Base-by-base conservation (phyloP, 169 alveolate genomes). In the Cryptosporidium ubiquitum region DNA sequence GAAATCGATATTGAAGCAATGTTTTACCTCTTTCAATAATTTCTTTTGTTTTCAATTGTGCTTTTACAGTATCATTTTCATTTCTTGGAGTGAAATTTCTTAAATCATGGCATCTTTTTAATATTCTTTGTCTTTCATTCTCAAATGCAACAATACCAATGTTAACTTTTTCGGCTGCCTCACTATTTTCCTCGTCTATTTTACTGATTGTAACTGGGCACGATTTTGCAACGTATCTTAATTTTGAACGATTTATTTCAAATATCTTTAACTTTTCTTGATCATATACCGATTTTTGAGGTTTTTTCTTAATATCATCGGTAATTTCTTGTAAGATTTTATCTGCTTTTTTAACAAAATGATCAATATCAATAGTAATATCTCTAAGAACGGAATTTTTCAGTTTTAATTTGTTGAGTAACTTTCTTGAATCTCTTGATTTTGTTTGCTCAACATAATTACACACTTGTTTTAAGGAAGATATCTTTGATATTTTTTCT, bases 71-170 rank as follows among this genome's bases (percentile, higher is more conserved):
- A 42, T 79, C 89, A 12, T 26, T 42, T 47, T 79, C 89, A 61
- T 79, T 79, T 44, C 69, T 79, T 40, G 89, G 89, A 10, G 39
- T 52, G 26, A 79, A 79, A 61, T 79, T 79, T 39, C 33, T 79
- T 52, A 79, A 47, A 29, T 61, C 89, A 37, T 58, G 26, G 42
- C 89, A 79, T 40, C 89, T 79, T 58, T 79, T 79, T 39, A 79
- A 52, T 23, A 79, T 79, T 42, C 75, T 79, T 26, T 79, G 89
- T 79, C 89, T 79, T 64, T 79, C 89, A 64, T 79, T 79, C 42
- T 79, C 89, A 58, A 79, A 79, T 58, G 89, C 89, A 42, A 61
- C 49, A 12, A 79, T 79, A 20, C 89, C 89, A 23, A 61, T 61
- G 12, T 79, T 61, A 40, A 79, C 89, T 20, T 79, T 64, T 42